These are phyloP conservation scores for Penicillium palitans DNA, from an alignment of 2,329 filamentous ascomycete species.

Conservation along the genomic window DNA sequence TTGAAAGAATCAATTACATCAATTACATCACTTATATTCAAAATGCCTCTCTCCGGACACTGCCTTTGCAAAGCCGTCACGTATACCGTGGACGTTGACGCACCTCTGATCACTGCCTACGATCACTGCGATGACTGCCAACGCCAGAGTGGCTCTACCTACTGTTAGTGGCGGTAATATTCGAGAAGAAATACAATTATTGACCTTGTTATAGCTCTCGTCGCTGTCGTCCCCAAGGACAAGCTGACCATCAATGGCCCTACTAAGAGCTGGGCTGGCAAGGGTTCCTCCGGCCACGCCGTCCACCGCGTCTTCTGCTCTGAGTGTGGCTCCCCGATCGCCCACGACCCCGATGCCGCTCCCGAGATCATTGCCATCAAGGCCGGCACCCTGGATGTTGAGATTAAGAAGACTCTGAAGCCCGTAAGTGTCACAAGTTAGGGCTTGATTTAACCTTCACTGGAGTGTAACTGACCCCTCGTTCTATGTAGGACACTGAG, in stretches of 20 bases:
- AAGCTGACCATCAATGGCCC: conserved; percentile 64
- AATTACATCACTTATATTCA: conserved; percentile 29
- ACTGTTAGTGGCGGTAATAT: conserved; percentile 44
- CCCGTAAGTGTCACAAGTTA: conserved; percentile 41
- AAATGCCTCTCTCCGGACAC: conserved; percentile 67
- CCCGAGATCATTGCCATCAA: conserved; percentile 69
- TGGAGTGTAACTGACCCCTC: not conserved
- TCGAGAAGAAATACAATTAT: not conserved
- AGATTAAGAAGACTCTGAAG: conserved; percentile 68
- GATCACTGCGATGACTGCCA: conserved; percentile 75
- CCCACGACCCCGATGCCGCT: conserved; percentile 70
- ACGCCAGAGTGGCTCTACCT: conserved; percentile 67
- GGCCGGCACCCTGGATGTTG: conserved; percentile 62
- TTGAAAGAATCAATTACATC: conserved; percentile 13
- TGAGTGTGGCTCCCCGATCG: conserved; percentile 69
- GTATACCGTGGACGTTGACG: conserved; percentile 58
- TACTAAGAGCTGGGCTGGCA: conserved; percentile 63
- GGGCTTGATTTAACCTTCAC: not conserved
- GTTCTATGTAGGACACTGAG: conserved; percentile 53
- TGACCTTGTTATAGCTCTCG: conserved; percentile 52
- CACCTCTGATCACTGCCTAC: conserved; percentile 54
- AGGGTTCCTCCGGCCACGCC: conserved; percentile 60
- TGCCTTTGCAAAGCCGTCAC: conserved; percentile 71
- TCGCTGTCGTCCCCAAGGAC: conserved; percentile 66
- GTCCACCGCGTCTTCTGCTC: conserved; percentile 70